Evolutionary conservation across 495 filamentous ascomycete genomes (phyloP).

Genomic region (Aspergillus nidulans): DNA sequence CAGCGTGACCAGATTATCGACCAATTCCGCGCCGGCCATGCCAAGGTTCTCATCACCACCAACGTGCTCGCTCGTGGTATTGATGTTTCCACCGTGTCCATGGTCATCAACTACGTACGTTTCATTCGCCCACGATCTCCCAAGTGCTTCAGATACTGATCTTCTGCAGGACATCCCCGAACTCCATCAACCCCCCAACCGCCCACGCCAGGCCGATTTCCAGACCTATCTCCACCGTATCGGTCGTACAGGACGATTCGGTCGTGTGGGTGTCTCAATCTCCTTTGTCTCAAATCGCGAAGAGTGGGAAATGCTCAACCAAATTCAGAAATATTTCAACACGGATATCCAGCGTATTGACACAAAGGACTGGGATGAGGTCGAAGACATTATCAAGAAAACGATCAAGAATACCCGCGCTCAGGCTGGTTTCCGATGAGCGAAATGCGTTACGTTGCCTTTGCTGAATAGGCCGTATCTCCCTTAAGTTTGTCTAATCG

Average conservation of each 20-base stretch:
- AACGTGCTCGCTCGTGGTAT: slow-evolving; percentile 97
- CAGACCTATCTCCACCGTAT: slow-evolving; percentile 99
- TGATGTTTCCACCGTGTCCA: slow-evolving; percentile 91
- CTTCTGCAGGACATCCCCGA: slow-evolving; percentile 54
- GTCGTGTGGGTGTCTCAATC: slow-evolving; percentile 93
- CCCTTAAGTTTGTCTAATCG: background rate
- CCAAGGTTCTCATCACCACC: slow-evolving; percentile 98
- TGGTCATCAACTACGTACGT: slow-evolving; percentile 90
- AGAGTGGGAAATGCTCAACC: slow-evolving; percentile 68
- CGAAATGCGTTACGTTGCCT: background rate
- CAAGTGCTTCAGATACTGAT: slow-evolving; percentile 4
- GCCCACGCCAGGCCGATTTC: slow-evolving; percentile 56
- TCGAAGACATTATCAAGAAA: slow-evolving; percentile 75
- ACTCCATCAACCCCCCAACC: slow-evolving; percentile 16
- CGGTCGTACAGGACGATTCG: slow-evolving; percentile 94
- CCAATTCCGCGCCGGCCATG: slow-evolving; percentile 74
- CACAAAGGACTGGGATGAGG: slow-evolving; percentile 76
- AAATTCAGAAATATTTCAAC: slow-evolving; percentile 71
- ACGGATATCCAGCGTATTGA: slow-evolving; percentile 55
- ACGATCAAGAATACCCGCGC: slow-evolving; percentile 79
- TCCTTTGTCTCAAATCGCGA: slow-evolving; percentile 79
- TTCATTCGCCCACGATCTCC: background rate
- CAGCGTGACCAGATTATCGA: slow-evolving; percentile 85
- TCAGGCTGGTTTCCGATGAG: slow-evolving; percentile 48
- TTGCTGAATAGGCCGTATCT: background rate